Percentiles rank a stretch among this genome's conserved stretches.
phyloP scores from a whole-genome alignment of 345 rosid species.

The Salix exigua region DNA sequence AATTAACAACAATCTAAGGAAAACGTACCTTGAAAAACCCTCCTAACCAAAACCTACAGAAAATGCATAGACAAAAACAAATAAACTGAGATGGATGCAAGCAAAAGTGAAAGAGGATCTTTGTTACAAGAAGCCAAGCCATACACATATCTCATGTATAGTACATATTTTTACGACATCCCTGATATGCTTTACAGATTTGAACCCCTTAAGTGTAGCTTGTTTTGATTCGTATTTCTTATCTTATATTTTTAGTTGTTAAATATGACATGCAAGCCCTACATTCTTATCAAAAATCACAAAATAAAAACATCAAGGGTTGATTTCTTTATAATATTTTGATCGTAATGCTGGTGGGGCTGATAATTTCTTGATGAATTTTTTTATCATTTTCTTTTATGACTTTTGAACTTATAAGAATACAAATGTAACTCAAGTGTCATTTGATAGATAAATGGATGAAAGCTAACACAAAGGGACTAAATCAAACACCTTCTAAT shows the following conservation, averaged over 20 bases:
- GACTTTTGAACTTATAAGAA: background rate
- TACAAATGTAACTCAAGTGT: background rate
- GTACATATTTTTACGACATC: background rate
- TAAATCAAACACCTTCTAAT: background rate
- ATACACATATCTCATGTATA: background rate
- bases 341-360: background rate
- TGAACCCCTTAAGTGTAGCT: background rate
- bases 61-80: slow-evolving; percentile 1
- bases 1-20: slow-evolving; percentile 1
- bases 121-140: background rate
- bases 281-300: background rate
- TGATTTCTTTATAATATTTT: background rate
- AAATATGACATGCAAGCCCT: background rate
- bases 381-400: background rate
- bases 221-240: background rate
- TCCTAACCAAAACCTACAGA: slow-evolving; percentile 84
- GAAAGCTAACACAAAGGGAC: background rate
- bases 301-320: background rate
- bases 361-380: background rate
- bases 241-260: background rate
- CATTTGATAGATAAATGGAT: background rate
- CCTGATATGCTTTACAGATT: background rate
- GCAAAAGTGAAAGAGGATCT: background rate
- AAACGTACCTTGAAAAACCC: slow-evolving; percentile 75
- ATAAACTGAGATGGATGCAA: background rate